A percentile compares a stretch with the other conserved stretches of the same genome.
These are phyloP conservation scores for Exserohilum turcica DNA, from an alignment of 2,329 filamentous ascomycete genomes.

Conservation along the genomic window DNA sequence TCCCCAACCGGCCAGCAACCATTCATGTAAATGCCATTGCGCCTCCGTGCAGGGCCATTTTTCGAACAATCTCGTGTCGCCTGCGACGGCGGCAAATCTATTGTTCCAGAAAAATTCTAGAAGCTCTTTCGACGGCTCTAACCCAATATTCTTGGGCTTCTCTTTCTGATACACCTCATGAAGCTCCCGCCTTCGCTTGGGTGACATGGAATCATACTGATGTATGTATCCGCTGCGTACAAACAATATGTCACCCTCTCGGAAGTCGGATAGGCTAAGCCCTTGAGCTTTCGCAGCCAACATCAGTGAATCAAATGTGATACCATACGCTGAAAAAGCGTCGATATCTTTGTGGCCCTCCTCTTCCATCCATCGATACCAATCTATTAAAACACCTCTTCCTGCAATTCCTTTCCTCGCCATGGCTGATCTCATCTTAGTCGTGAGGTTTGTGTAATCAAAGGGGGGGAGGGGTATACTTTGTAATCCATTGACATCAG, in stretches of 20 bases:
- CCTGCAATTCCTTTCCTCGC: not conserved
- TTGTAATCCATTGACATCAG: not conserved
- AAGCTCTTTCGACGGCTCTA: not conserved
- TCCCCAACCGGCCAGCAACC: slow-evolving; percentile 36
- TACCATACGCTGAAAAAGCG: not conserved
- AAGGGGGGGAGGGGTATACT: not conserved
- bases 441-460: not conserved
- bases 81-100: slow-evolving; percentile 65
- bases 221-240: not conserved
- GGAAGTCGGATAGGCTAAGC: not conserved
- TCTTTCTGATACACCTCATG: not conserved
- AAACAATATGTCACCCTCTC: not conserved
- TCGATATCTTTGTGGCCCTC: not conserved
- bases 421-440: not conserved
- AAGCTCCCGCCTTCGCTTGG: not conserved
- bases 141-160: not conserved
- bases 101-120: slow-evolving; percentile 57
- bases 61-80: slow-evolving; percentile 67
- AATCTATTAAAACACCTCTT: not conserved
- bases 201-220: not conserved
- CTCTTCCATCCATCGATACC: not conserved
- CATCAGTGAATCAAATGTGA: not conserved
- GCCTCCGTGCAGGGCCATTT: slow-evolving; percentile 46
- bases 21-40: slow-evolving; percentile 20
- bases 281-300: not conserved